Evolutionary conservation across 352 stramenopile species (phyloP), one percentile per base, ranked within the genome.

Genomic region (Pythium chondricola): DNA sequence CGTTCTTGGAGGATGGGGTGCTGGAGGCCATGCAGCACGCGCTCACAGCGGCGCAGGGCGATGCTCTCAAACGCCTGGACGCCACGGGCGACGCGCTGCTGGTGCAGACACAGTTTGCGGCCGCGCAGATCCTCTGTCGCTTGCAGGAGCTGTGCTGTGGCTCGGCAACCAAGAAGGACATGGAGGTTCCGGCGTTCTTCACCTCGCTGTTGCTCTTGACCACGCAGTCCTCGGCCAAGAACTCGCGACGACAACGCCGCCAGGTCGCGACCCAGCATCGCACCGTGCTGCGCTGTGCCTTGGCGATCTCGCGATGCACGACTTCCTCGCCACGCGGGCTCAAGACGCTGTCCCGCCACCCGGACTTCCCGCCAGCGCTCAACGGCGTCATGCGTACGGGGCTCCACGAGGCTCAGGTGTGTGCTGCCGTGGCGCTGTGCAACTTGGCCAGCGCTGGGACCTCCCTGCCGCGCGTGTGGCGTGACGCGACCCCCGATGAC

Each of bases 361-460:
- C 52, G 20, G 73, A 88, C 21, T 71, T 89, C 22, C 65, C 79
- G 6, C 67, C 77, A 6, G 77, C 78, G 21, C 55, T 93, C 9
- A 93, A 93, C 39, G 69, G 69, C 22, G 73, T 94, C 64, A 93
- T 94, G 83, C 79, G 85, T 13, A 90, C 77, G 7, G 83, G 80
- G 4, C 72, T 89, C 17, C 77, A 90, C 38, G 76, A 90, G 29
- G 82, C 83, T 5, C 84, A 95, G 22, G 62, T 93, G n/a, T 93
- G 76, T 47, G 80, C 79, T 1, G 83, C 83, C 22, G 77, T 92
- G 36, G 81, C 77, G 26, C 61, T 95, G n/a, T 94, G 85, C 44
- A 93, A 95, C 58, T 55, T 95, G 13, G 82, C 82, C 22, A 75
- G 68, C 2, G 72, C 69, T 14, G 60, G 66, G 7, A 48, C 61